Evolutionary conservation across 2,329 filamentous ascomycete species (phyloP), one percentile per base, ranked within the genome.

Genomic region (Aphanocladium album): DNA sequence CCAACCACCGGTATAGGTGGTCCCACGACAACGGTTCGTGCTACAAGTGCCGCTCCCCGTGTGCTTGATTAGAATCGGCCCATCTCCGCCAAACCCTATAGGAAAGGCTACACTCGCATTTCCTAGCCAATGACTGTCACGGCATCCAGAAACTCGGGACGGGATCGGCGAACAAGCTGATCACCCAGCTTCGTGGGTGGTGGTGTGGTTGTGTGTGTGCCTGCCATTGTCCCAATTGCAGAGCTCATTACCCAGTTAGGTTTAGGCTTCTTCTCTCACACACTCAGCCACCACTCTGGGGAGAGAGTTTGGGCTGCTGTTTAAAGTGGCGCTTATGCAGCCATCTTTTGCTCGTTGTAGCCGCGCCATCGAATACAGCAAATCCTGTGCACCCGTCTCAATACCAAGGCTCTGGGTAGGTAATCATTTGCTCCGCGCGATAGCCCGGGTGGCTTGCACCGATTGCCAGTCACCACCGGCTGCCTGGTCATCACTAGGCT

Each of bases 231-330:
- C 17, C 45, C 9, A 17, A 5, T 16, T 41, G 41, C 17, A 33
- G 39, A 45, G 41, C 43, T 25, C 23, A 27, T 17, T 50, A 59
- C 59, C 63, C 23, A 25, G 52, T 63, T 41, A 16, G 53, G 61
- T 17, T 55, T 64, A 64, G 63, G 53, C 51, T 61, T 63, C 63
- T 64, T 64, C 51, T 63, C 63, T 64, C 63, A 63, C 56, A 58
- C 53, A 41, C 53, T 61, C 49, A 47, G 57, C 61, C 57, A 62
- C 49, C 54, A 39, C 46, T 55, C 33, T 16, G 30, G 35, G 55
- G 46, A 57, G 43, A 49, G 46, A 33, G 6, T 33, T 51, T 43
- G 43, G 41, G 54, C 56, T 58, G 56, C 45, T 47, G 11, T 23
- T 30, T 43, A 58, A 43, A 58, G 56, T 58, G 56, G 56, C 56